These are phyloP conservation scores for Epithemia pelagica DNA, from an alignment of 108 stramenopile genomes.

Conservation along the genomic window DNA sequence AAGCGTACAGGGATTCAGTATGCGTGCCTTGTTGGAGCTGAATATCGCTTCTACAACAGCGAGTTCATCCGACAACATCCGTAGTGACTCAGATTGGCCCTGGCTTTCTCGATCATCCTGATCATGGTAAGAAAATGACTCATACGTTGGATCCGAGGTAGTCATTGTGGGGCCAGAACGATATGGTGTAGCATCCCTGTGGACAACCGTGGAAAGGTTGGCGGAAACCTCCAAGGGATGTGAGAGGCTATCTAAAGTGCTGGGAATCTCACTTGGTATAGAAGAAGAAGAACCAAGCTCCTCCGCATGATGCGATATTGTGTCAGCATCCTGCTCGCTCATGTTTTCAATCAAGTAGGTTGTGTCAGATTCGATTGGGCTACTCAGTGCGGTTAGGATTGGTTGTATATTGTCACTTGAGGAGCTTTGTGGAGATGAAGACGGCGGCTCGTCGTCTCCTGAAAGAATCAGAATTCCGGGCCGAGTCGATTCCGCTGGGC, in stretches of 20 bases:
- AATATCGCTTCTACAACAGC: neutral
- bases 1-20: neutral
- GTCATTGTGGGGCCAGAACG: neutral
- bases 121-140: neutral
- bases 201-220: too few relatives aligned
- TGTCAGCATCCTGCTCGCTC: neutral
- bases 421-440: neutral
- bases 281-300: neutral
- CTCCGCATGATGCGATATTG: neutral
- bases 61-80: neutral
- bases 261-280: neutral
- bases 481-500: neutral
- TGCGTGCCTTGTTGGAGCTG: neutral
- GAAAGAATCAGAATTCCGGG: neutral
- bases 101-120: neutral
- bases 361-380: neutral
- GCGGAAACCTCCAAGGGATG: neutral
- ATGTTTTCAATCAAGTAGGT: neutral
- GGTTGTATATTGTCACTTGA: neutral
- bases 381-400: neutral
- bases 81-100: neutral
- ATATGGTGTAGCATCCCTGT: neutral
- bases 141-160: neutral
- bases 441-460: neutral
- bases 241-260: neutral